Base-by-base conservation (phyloP, 257 asterid species). In the Paraleonurus japonicus region DNA sequence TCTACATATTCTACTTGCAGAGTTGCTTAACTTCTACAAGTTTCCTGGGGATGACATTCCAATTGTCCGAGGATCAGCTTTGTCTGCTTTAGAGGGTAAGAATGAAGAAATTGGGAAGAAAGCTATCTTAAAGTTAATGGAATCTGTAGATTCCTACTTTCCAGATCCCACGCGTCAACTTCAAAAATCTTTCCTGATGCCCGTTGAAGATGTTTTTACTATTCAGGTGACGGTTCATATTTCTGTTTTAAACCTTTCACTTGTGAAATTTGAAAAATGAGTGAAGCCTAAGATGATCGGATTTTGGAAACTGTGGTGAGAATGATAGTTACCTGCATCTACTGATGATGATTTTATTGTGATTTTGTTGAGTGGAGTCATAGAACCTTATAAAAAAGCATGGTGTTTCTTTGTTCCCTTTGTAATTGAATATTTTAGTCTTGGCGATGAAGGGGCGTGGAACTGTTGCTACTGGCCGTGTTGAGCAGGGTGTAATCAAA, bases 11-110 rank as follows among this genome's bases (percentile, higher is more conserved):
- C 17, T 72, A 45, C 72, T 67, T 70, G 84, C 87, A 92, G 98
- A 92, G 65, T 75, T 92, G 66, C 94, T 92, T 63, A 81, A 65
- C 81, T 92, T 92, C 78, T 92, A 92, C 80, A 88, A 92, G 84
- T 92, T 92, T 70, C 98, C 98, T 17, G 97, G 98, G 62, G 98
- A 92, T 77, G 96, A 89, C 26, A 92, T 92, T 73, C 98, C 98
- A 4, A 92, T 92, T 43, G 70, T 92, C 67, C 84, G 95, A 68
- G 98, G 98, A 60, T 92, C 98, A 75, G 98, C 98, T 54, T 78
- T 92, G 81, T 87, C 89, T 75, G 98, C 98, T 51, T 77, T 92
- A 81, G 94, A 92, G 84, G 96, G 98, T 28, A 84, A 83, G 23
- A 87, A 92, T 72, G 96, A 81, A 55, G 98, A 92, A 76, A 82